Evolutionary conservation across 805 yeast species (phyloP), one percentile per base, ranked within the genome.

Genomic region (Starmerella khaoyaiensis): DNA sequence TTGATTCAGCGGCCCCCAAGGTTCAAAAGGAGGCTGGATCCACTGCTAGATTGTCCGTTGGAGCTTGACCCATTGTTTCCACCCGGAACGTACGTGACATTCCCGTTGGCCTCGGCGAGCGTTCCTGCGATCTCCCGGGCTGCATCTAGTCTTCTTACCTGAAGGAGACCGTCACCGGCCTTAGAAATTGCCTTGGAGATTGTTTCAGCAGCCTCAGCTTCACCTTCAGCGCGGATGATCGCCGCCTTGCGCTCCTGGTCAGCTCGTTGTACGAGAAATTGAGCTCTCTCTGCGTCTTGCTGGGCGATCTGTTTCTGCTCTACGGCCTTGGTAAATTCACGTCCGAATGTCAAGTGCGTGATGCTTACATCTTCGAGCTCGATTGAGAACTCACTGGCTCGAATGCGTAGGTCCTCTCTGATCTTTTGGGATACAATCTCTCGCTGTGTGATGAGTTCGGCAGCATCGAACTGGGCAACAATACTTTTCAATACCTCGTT

Each of bases 271-370:
- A 90, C 96, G 36, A 82, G 67, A 56, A 74, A 90, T 55, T 79
- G 79, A 41, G 97, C 95, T 50, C 98, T 72, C 66, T 90, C 97
- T 18, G 98, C 97, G 57, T 90, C 98, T 63, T 90, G 98, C 65
- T 90, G 98, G 22, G 98, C 98, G 62, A 90, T 93, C 63, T 90
- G 97, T 60, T 90, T 90, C 64, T 82, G 94, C 64, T 90, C 98
- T 42, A 90, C 98, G 23, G 98, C 97, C 61, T 81, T 86, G 37
- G 98, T 90, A 67, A 90, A 90, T 57, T 90, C 98, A 47, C 70
- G 72, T 37, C 98, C 97, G 59, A 90, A 90, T 0, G 96, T 82
- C 82, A 90, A 77, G 62, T 90, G 98, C 12, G 98, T 90, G 49
- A 90, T 90, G 19, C 95, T 81, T 36, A 90, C 98, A 62, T 90